Evolutionary conservation across 306 rosid species (phyloP), one percentile per base, ranked within the genome.

Genomic region (Quercus aquifolioides): DNA sequence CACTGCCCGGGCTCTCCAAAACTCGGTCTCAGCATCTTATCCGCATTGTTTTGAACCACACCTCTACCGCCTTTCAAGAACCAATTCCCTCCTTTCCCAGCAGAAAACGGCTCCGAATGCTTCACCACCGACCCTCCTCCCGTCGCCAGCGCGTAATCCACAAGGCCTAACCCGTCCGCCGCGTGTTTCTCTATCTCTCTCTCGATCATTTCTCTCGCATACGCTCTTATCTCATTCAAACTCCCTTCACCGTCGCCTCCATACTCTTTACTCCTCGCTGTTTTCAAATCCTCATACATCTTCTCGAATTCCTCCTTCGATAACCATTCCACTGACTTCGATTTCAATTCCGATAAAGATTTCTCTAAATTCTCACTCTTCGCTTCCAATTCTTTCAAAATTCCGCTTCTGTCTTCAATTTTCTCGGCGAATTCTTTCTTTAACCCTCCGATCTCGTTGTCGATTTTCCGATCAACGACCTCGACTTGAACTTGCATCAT

Each of bases 1-100:
- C 99, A 96, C 79, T 91, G 94, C 30, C 98, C 99, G 0, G 99
- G 98, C 82, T 96, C 98, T 8, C 99, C 99, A 74, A 96, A 93
- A 84, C 99, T 96, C 1, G 99, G 99, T 21, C 71, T 89, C 82
- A 96, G 78, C 99, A 96, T 89, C 89, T 84, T 93, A 19, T 85
- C 85, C 0, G 99, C 96, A 54, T 84, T 84, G 30, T 74, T 75
- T 54, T 84, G 92, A 51, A 88, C 92, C 69, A 84, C 85, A 65
- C 80, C 84, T 70, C 73, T 86, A 1, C 71, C 62, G 74, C 76
- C 51, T 51, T 1, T 62, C 77, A n/a, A 35, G 69, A 89, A 88
- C 97, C 93, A 93, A 60, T 76, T 85, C 55, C 81, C 69, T 46
- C 73, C 88, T 78, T 73, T 89, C 35, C 86, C 86, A 23, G 26